Conservation (phyloP, 2,329 filamentous ascomycete genomes). For the Zymoseptoria ardabiliae region DNA sequence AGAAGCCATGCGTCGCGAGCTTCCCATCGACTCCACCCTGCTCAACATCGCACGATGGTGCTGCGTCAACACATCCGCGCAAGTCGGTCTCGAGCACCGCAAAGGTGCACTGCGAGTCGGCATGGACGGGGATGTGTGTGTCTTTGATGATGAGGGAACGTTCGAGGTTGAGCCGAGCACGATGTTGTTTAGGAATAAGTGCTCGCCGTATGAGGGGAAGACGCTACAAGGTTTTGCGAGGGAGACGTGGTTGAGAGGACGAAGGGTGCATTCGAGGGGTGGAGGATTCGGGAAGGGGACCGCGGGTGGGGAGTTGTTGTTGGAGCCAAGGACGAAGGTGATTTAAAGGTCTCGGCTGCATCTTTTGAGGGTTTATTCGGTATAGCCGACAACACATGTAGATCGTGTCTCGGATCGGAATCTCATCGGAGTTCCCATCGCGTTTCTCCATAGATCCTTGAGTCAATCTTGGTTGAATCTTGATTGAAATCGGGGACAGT, state of each 20-base stretch:
- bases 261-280: constrained; percentile 65
- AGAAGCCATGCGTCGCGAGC: constrained; percentile 56
- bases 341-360: no score
- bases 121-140: constrained; percentile 82
- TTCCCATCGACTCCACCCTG: constrained; percentile 48
- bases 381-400: no score
- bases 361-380: no score
- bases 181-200: constrained; percentile 93
- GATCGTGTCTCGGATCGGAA: no score
- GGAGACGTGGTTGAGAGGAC: constrained; percentile 79
- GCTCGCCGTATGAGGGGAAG: constrained; percentile 82
- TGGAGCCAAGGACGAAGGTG: constrained; percentile 44
- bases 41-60: constrained; percentile 80
- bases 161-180: constrained; percentile 65
- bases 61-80: constrained; percentile 74
- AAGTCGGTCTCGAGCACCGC: constrained; percentile 72
- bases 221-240: constrained; percentile 67
- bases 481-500: neutral
- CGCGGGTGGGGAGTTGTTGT: constrained; percentile 43
- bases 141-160: constrained; percentile 77
- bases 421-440: no score
- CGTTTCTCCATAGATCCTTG: neutral
- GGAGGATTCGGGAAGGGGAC: constrained; percentile 54
- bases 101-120: constrained; percentile 79
- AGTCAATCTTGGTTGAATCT: neutral